Evolutionary conservation across 2,329 filamentous ascomycete genomes (phyloP), one percentile per base, ranked within the genome.

Genomic region (Pestalotiopsis sp.): DNA sequence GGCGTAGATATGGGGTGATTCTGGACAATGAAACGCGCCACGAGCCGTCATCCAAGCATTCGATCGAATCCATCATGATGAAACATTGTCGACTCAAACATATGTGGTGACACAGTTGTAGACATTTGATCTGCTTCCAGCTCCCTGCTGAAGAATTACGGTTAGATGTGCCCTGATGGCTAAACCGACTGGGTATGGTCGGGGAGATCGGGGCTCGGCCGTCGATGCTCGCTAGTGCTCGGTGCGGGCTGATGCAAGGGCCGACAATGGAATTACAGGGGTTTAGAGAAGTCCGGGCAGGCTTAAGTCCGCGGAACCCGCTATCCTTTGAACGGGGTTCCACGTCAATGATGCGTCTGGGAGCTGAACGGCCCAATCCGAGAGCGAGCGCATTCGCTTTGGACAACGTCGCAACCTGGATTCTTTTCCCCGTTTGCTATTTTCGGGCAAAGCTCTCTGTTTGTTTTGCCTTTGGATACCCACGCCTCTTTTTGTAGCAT

Each of bases 261-360:
- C 66, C 60, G 66, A 64, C 25, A 14, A 58, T 52, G 61, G 62
- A 68, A 14, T 66, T 40, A 41, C 63, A 66, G 57, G 38, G 56
- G 38, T 41, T 23, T 31, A 4, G 3, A 58, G 38, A 62, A 27
- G 14, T 61, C 52, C 45, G 64, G 31, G 49, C 4, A 12, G 13
- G n/a, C 45, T 69, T 69, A 69, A 69, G 41, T 67, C 68, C 68
- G 65, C 49, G 59, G 25, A 61, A 52, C 40, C 67, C 67, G 67
- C 57, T 38, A 36, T 36, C 31, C 31, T 60, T 36, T 27, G 23
- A 17, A 11, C 58, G 6, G 27, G 27, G 12, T 62, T 62, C 40
- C 59, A 60, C 67, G 58, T 68, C 66, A 61, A 68, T 65, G 62
- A 66, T 68, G 63, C 62, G 45, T 52, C 45, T 31, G 13, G 31